phyloP scores from a whole-genome alignment of 2,329 filamentous ascomycete species.

The Cordyceps militaris region DNA sequence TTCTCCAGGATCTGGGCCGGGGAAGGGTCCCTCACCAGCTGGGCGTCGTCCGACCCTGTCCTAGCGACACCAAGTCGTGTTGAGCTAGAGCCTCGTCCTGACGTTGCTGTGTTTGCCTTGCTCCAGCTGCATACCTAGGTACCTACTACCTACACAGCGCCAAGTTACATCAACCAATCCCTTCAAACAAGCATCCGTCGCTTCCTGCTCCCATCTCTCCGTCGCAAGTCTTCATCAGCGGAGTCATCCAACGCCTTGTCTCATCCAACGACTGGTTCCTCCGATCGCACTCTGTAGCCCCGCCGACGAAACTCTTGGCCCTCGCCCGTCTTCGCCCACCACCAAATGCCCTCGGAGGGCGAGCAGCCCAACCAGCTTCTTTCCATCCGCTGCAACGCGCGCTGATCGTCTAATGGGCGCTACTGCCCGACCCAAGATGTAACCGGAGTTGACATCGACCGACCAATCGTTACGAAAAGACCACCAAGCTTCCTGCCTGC shows the following conservation, averaged over 20 bases:
- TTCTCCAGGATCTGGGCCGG: neutral
- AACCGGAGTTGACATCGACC: neutral
- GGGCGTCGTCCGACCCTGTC: neutral
- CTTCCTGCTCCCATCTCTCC: neutral
- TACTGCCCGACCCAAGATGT: conserved; percentile 1
- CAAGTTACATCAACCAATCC: neutral
- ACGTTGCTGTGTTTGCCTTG: conserved; percentile 4
- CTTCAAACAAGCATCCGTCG: neutral
- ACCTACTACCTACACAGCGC: no score
- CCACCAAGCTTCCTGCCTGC: conserved; percentile 19
- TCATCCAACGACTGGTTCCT: neutral
- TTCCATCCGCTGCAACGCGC: neutral
- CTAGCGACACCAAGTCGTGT: neutral
- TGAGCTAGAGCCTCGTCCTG: conserved; percentile 5
- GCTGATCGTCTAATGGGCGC: neutral
- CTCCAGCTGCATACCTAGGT: neutral
- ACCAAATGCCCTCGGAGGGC: neutral
- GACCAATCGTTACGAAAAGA: neutral
- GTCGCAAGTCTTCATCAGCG: neutral
- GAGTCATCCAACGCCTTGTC: neutral
- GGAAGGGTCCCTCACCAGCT: neutral
- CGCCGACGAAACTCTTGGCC: neutral
- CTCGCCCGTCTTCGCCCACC: neutral
- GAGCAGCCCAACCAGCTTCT: neutral
- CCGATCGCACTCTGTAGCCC: neutral